Evolutionary conservation across 75 land plant species (phyloP).

Genomic region (Pseudotsuga menziesii): DNA sequence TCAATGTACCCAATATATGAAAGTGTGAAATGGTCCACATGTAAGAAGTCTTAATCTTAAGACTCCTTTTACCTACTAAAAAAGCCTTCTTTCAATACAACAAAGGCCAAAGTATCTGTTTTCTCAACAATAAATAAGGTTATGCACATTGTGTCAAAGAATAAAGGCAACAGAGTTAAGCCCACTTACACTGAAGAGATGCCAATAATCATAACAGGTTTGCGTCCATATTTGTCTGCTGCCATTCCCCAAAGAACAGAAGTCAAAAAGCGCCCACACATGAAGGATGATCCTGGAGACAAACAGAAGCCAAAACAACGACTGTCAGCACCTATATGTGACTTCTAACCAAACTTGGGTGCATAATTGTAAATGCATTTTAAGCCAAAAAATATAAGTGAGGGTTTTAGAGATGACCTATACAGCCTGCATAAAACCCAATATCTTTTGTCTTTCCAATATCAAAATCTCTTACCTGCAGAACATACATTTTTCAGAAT

Average conservation of each 20-base stretch:
- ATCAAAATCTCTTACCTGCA: slow-evolving; percentile 57
- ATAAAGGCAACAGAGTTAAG: not conserved
- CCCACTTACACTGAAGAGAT: slow-evolving; percentile 40
- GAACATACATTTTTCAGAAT: no score
- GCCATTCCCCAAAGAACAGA: slow-evolving; percentile 55
- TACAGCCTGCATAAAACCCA: slow-evolving; percentile 63
- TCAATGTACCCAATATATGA: not conserved
- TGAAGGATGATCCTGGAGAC: slow-evolving; percentile 56
- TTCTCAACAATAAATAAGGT: not conserved
- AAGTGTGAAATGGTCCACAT: not conserved
- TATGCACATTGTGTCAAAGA: not conserved
- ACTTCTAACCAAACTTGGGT: not conserved
- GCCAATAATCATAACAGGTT: slow-evolving; percentile 53
- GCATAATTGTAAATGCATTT: not conserved
- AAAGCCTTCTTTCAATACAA: not conserved
- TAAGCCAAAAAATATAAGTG: not conserved
- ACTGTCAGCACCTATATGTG: not conserved
- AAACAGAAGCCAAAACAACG: not conserved
- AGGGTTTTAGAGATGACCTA: slow-evolving; percentile 28
- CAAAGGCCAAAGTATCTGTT: not conserved
- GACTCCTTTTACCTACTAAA: not conserved
- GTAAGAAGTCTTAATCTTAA: not conserved
- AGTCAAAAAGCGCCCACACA: slow-evolving; percentile 62
- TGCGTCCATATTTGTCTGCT: slow-evolving; percentile 66
- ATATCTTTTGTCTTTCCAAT: slow-evolving; percentile 52